Evolutionary conservation across 2,329 filamentous ascomycete species (phyloP).

Genomic region (Fusarium multiceps): DNA sequence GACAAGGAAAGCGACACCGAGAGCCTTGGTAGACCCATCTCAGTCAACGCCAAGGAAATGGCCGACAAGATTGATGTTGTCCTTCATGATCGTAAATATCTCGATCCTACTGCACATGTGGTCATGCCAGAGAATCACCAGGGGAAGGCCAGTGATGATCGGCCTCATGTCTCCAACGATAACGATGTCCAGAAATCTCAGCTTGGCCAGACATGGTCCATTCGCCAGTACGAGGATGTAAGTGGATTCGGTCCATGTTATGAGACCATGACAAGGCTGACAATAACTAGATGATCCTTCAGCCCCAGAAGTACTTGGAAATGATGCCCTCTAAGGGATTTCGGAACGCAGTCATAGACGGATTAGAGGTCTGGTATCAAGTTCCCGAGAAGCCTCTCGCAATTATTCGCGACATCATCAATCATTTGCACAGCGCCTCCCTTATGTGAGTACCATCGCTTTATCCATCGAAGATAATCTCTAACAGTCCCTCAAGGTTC

Average conservation of each 20-base stretch:
- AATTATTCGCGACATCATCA: not conserved
- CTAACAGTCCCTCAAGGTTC: not conserved
- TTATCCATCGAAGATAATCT: too few relatives aligned
- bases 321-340: not conserved
- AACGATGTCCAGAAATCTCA: not conserved
- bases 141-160: not conserved
- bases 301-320: not conserved
- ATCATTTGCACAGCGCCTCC: not conserved
- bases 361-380: not conserved
- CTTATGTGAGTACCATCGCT: not conserved
- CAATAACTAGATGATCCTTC: not conserved
- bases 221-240: not conserved
- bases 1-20: not conserved
- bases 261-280: not conserved
- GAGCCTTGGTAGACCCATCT: not conserved
- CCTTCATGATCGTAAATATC: not conserved
- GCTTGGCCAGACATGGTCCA: not conserved
- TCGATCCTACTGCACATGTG: not conserved
- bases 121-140: not conserved
- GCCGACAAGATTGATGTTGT: not conserved
- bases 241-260: not conserved
- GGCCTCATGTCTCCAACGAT: not conserved
- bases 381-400: not conserved
- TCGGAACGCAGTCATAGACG: not conserved
- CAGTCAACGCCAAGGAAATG: not conserved